Base-by-base conservation (phyloP, 805 yeast genomes). In the Millerago galiae region DNA sequence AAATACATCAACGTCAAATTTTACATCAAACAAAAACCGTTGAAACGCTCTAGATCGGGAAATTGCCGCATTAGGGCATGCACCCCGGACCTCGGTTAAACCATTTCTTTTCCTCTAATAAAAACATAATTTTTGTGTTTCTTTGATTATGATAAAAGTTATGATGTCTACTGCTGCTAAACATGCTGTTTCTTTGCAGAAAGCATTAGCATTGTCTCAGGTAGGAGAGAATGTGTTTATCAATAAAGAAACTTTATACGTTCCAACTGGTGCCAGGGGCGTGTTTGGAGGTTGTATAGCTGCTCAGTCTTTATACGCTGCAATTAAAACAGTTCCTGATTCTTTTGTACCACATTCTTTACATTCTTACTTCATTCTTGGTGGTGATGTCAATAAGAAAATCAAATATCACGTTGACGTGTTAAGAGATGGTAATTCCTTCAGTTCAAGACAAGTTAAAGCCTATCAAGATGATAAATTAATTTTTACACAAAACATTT, bases 231-330 rank as follows among this genome's bases (percentile, higher is more conserved):
- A 53, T 29, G 51, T 48, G 9, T 54, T 39, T 34, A 24, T 14
- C 21, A 53, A 51, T 25, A 38, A 35, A 1, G 50, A 48, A 21
- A 39, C 53, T 15, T 44, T 64, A 8, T 56, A 51, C 26, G 67
- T 74, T 3, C 79, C 79, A 2, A 65, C 63, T 6, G 72, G 76
- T 0, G 82, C 84, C 2, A 63, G 81, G 35, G 87, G 86, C 2
- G 75, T 81, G 0, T 82, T 81, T 62, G 89, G 89, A 2, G 89
- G 90, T 9, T 77, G 80, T 15, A 62, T 77, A 34, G 77, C 79
- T 14, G 84, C 85, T 0, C 89, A 82, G 51, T 66, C 87, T 3
- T 59, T 81, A 4, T 58, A 73, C 45, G 86, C 85, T 6, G 79
- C 83, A 3, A 63, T 80, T 28, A 66, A 70, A 38, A 72, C 78